Conservation (phyloP, 1,284 basidiomycete genomes). For the Blastosporella zonata region DNA sequence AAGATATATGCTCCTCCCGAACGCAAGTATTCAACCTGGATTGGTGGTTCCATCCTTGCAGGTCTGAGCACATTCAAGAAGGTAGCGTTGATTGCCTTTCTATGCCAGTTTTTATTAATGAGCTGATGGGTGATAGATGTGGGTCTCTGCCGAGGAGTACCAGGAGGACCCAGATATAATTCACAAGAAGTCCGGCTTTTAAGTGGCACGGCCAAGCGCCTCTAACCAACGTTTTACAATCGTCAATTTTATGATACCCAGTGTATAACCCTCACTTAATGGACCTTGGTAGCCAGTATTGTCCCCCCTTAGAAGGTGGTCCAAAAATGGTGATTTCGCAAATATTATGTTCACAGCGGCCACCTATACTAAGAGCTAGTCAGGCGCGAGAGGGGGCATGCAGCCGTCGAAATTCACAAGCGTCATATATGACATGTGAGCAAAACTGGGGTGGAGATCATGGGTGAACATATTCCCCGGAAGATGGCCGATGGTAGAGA, state of each 20-base stretch:
- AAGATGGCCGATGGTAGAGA: background rate
- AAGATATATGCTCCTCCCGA: constrained; percentile 99
- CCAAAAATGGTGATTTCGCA: no score
- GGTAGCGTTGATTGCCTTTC: constrained; percentile 42
- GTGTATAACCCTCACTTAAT: constrained; percentile 18
- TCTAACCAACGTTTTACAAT: constrained; percentile 9
- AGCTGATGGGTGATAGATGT: constrained; percentile 64
- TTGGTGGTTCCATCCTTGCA: constrained; percentile 94
- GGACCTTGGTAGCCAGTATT: background rate
- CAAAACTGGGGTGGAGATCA: background rate
- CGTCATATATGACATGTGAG: background rate
- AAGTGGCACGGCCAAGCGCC: constrained; percentile 4
- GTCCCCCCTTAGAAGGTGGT: no score
- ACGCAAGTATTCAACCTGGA: constrained; percentile 99
- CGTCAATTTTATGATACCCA: constrained; percentile 26
- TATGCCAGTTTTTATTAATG: constrained; percentile 1
- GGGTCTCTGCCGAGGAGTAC: constrained; percentile 99
- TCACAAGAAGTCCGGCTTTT: constrained; percentile 87
- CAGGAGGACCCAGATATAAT: constrained; percentile 99
- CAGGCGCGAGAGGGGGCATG: no score
- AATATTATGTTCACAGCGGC: no score
- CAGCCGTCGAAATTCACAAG: background rate
- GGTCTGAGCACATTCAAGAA: constrained; percentile 98
- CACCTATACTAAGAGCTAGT: no score
- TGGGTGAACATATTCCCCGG: background rate